These are phyloP conservation scores for Zygotorulaspora mrakii DNA, from an alignment of 1,139 yeast genomes.

Conservation along the genomic window DNA sequence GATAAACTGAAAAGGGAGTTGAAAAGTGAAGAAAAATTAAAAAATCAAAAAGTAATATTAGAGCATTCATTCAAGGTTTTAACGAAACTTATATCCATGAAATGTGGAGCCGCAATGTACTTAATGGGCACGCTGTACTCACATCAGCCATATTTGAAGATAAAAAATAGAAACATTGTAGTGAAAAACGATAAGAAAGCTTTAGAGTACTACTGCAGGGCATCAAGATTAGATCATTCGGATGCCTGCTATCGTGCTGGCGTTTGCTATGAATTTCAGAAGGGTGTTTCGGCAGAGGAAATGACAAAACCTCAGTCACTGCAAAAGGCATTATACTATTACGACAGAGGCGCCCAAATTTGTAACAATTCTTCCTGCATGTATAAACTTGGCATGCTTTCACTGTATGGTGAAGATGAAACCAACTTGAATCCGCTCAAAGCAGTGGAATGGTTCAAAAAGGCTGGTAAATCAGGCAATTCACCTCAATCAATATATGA, in stretches of 20 bases:
- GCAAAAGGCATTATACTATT: conserved; percentile 48
- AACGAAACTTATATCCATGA: conserved; percentile 46
- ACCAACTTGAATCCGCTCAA: conserved; percentile 40
- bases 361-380: conserved; percentile 57
- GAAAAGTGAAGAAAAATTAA: conserved; percentile 44
- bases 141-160: conserved; percentile 36
- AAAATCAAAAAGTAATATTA: conserved; percentile 53
- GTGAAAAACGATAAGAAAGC: conserved; percentile 58
- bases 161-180: conserved; percentile 43
- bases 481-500: conserved; percentile 58
- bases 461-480: conserved; percentile 44
- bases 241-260: conserved; percentile 64
- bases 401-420: conserved; percentile 46
- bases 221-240: conserved; percentile 54
- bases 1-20: conserved; percentile 38
- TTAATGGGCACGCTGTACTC: conserved; percentile 60
- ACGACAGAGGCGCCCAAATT: conserved; percentile 52
- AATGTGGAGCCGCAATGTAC: conserved; percentile 51
- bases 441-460: conserved; percentile 54
- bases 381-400: conserved; percentile 66
- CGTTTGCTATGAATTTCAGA: conserved; percentile 63
- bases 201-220: conserved; percentile 52
- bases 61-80: conserved; percentile 55
- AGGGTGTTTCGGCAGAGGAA: conserved; percentile 42
- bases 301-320: conserved; percentile 40